Base-by-base conservation (phyloP, 371 early-diverging fungal species). In the Apophysomyces sp. region DNA sequence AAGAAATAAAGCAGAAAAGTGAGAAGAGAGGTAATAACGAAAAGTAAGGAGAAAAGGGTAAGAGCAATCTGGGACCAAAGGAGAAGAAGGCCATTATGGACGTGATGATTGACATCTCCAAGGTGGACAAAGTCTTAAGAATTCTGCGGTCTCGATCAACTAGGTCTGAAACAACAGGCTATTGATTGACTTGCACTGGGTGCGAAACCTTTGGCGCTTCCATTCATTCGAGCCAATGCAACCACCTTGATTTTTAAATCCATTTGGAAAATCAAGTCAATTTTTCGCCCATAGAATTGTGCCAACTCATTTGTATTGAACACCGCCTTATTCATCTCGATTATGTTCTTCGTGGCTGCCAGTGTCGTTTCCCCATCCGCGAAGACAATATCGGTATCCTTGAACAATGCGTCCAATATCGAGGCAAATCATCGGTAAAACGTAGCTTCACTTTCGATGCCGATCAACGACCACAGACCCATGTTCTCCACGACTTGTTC, bases 351-450 rank as follows among this genome's bases (percentile, higher is more conserved):
- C 12, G 52, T 51, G 28, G 4, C 52, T 37, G 37, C 11, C 37
- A 37, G n/a, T 37, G 37, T 26, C 32, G 59, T 58, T 51, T 58
- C 49, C 28, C 51, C 59, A 32, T 34, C 59, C 2, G 51, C 44
- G n/a, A 58, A 15, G 15, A 32, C 24, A 12, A 49, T 40, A 24
- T 49, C 30, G 16, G 61, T 39, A 37, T 44, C 53, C 2, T 18
- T 26, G 18, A 60, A 31, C 27, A 60, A 2, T n/a, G 27, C 28
- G 18, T 60, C 61, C 53, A 53, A 32, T 26, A 60, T 36, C n/a
- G 54, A 24, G 26, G 61, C 53, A 54, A 60, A 60, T 21, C 53
- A 54, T 28, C 61, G 53, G 28, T 60, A 60, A 54, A 53, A 52
- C 1, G 61, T 60, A 26, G 30, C 27, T 60, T 60, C 54, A 29